phyloP scores from a whole-genome alignment of 805 yeast species.

The Lachancea fermentati region DNA sequence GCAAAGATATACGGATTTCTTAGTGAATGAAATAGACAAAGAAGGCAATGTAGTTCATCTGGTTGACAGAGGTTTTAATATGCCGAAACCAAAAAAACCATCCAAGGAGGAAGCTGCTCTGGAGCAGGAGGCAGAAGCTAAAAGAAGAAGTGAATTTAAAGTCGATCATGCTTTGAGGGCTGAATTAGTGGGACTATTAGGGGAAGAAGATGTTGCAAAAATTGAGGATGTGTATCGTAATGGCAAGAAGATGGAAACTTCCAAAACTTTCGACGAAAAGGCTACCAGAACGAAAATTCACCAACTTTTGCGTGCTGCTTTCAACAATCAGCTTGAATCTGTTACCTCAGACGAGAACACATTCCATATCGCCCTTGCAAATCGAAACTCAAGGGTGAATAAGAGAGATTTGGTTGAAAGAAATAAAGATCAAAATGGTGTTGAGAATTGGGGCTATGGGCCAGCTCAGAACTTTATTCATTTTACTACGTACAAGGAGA shows the following conservation, averaged over 20 bases:
- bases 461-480: conserved; percentile 62
- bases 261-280: conserved; percentile 56
- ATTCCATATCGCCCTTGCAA: conserved; percentile 55
- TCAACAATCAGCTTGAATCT: conserved; percentile 70
- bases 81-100: conserved; percentile 44
- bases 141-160: conserved; percentile 33
- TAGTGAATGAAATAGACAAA: conserved; percentile 79
- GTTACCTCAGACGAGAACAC: conserved; percentile 64
- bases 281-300: conserved; percentile 73
- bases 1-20: conserved; percentile 87
- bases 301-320: conserved; percentile 65
- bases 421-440: conserved; percentile 41
- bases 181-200: conserved; percentile 48
- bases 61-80: conserved; percentile 63
- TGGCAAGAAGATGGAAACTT: conserved; percentile 55
- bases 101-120: conserved; percentile 36
- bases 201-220: conserved; percentile 52
- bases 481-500: conserved; percentile 83
- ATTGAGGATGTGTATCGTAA: conserved; percentile 50
- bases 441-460: conserved; percentile 69
- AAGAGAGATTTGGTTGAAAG: conserved; percentile 35
- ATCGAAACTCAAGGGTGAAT: conserved; percentile 36
- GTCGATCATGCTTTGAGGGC: conserved; percentile 42
- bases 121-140: conserved; percentile 28
- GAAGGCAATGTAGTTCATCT: conserved; percentile 71